Conservation (phyloP, 192 early-diverging fungal genomes). For the Coemansia sp. region DNA sequence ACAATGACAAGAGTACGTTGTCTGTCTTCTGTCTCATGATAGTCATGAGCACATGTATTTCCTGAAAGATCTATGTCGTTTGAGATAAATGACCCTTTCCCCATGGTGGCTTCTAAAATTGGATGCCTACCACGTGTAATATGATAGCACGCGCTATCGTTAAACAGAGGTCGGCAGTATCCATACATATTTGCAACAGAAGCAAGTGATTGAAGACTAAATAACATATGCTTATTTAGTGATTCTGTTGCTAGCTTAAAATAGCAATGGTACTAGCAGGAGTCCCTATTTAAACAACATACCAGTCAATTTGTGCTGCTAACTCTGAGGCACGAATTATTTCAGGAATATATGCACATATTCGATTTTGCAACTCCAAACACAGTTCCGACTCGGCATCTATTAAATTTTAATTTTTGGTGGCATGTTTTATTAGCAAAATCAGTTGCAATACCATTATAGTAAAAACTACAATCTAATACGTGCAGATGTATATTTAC, state of each 20-base stretch:
- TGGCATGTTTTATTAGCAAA: not conserved
- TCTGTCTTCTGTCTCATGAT: not conserved
- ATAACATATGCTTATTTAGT: not conserved
- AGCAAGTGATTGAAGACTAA: constrained; percentile 39
- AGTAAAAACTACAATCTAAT: not conserved
- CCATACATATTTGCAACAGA: constrained; percentile 16
- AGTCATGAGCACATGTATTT: constrained; percentile 13
- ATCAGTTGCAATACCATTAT: not conserved
- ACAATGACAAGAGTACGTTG: constrained; percentile 65
- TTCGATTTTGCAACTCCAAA: constrained; percentile 69
- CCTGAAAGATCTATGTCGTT: constrained; percentile 66
- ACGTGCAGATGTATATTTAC: constrained; percentile 29
- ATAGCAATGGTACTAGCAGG: not conserved
- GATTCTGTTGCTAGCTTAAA: not conserved
- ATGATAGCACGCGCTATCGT: constrained; percentile 22
- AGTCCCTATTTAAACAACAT: constrained; percentile 1
- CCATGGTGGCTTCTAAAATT: constrained; percentile 58
- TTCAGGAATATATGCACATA: constrained; percentile 55
- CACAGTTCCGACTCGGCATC: constrained; percentile 84
- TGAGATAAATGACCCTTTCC: constrained; percentile 65
- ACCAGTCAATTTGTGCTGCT: constrained; percentile 58
- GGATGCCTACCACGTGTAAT: constrained; percentile 32
- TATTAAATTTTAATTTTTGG: constrained; percentile 5
- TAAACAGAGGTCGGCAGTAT: constrained; percentile 25
- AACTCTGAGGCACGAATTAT: constrained; percentile 61